phyloP scores from a whole-genome alignment of 2,329 filamentous ascomycete species.

The Thielaviopsis ethacetica region DNA sequence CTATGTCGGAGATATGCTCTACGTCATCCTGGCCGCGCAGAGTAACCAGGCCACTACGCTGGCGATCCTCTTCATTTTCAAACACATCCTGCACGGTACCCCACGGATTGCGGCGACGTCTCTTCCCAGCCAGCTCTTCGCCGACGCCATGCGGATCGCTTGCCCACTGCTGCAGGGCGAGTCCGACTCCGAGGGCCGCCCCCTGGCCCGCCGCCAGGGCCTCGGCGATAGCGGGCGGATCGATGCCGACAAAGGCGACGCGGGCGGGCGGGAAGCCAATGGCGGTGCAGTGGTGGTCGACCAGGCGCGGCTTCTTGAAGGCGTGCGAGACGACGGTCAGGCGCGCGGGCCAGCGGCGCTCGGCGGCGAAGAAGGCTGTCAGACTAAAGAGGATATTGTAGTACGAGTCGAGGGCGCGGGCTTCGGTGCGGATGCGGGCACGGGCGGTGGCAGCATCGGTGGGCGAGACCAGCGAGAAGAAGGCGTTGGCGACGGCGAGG shows the following conservation, averaged over 20 bases:
- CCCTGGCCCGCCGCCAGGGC: constrained; percentile 19
- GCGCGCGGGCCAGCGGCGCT: constrained; percentile 33
- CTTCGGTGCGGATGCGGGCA: constrained; percentile 43
- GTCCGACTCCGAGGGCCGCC: constrained; percentile 25
- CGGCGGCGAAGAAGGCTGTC: constrained; percentile 26
- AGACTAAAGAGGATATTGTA: constrained; percentile 71
- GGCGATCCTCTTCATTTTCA: constrained; percentile 18
- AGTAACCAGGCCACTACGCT: constrained; percentile 24
- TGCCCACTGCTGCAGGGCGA: constrained; percentile 32
- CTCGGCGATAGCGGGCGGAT: constrained; percentile 35
- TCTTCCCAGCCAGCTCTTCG: constrained; percentile 29
- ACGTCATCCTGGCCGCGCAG: constrained; percentile 18
- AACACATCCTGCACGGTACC: constrained; percentile 28
- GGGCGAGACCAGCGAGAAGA: constrained; percentile 25
- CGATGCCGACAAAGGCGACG: constrained; percentile 43
- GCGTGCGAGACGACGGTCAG: constrained; percentile 52
- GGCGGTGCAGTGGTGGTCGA: constrained; percentile 47
- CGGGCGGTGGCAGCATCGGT: neutral
- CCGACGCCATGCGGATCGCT: constrained; percentile 36
- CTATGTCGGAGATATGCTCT: constrained; percentile 26
- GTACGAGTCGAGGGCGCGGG: constrained; percentile 66
- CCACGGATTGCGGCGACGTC: constrained; percentile 34
- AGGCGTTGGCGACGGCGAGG: constrained; percentile 29
- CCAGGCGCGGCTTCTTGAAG: constrained; percentile 49
- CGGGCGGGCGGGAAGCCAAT: constrained; percentile 34